These are phyloP conservation scores for Glycine latifolia DNA, from an alignment of 306 rosid genomes.

Conservation along the genomic window DNA sequence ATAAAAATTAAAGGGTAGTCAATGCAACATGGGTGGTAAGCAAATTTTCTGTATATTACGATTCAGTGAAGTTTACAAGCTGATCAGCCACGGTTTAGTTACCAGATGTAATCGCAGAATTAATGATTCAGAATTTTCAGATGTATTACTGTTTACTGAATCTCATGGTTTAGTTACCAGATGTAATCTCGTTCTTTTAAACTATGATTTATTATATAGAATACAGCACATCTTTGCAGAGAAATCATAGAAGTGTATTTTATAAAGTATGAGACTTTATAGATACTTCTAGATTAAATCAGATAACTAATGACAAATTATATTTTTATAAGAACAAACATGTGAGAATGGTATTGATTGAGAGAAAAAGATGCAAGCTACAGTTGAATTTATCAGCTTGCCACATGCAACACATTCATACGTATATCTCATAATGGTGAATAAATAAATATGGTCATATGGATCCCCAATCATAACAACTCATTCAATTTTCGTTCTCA, in stretches of 20 bases:
- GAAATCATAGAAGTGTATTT: slow-evolving; percentile 19
- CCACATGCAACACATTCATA: slow-evolving; percentile 21
- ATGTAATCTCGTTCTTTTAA: not conserved
- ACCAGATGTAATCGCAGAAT: slow-evolving; percentile 21
- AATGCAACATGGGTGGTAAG: not conserved
- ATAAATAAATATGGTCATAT: not conserved
- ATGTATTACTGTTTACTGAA: not conserved
- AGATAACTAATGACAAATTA: not conserved
- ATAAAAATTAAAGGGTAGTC: slow-evolving; percentile 32
- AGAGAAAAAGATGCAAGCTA: slow-evolving; percentile 15
- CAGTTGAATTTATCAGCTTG: slow-evolving; percentile 11
- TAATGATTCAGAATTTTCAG: not conserved
- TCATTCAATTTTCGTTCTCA: slow-evolving; percentile 21
- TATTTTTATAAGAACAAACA: slow-evolving; percentile 1
- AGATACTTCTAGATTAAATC: not conserved
- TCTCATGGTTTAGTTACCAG: slow-evolving; percentile 3
- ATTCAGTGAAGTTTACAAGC: not conserved
- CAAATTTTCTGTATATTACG: slow-evolving; percentile 1
- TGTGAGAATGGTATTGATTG: not conserved
- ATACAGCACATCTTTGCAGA: slow-evolving; percentile 9
- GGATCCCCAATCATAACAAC: slow-evolving; percentile 1
- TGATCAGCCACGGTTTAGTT: not conserved
- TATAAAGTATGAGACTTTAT: not conserved
- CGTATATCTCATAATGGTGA: not conserved
- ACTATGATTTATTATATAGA: not conserved